Conservation (phyloP, 148 eudicot species). For the Mesembryanthemum crystallinum region DNA sequence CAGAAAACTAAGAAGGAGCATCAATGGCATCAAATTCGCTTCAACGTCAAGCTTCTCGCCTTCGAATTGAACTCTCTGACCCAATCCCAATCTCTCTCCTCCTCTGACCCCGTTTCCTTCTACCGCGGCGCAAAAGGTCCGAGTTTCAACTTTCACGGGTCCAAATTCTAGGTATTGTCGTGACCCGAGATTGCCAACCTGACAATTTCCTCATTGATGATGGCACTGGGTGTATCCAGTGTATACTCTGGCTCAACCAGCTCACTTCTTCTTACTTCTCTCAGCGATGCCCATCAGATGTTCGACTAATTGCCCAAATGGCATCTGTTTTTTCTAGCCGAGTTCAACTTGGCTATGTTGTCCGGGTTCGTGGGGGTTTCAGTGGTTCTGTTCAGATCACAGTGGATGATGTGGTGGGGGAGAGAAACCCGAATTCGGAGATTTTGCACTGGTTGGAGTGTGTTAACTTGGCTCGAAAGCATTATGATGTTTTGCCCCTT, state of each 20-base stretch:
- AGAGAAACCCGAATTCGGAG: conserved; percentile 68
- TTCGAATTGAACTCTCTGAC: conserved; percentile 59
- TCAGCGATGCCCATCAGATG: conserved; percentile 57
- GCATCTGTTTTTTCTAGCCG: conserved; percentile 31
- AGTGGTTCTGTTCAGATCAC: conserved; percentile 70
- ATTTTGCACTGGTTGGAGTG: conserved; percentile 88
- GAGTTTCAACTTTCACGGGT: conserved; percentile 51
- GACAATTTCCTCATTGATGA: conserved; percentile 70
- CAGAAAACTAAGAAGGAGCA: neutral
- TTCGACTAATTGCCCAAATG: conserved; percentile 53
- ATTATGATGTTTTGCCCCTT: conserved; percentile 15
- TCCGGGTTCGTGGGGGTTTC: conserved; percentile 63
- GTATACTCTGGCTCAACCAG: conserved; percentile 85
- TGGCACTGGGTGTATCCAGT: conserved; percentile 66
- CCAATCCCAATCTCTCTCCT: conserved; percentile 23
- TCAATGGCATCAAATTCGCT: conserved; percentile 13
- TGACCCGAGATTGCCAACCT: conserved; percentile 60
- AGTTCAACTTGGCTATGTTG: conserved; percentile 49
- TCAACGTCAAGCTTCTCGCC: conserved; percentile 65
- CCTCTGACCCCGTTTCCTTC: conserved; percentile 40
- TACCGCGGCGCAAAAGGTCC: conserved; percentile 35
- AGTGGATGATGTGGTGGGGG: conserved; percentile 66
- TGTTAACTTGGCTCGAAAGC: conserved; percentile 33
- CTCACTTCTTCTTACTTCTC: conserved; percentile 57
- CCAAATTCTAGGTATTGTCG: conserved; percentile 65